Evolutionary conservation across 2,329 filamentous ascomycete species (phyloP), one percentile per base, ranked within the genome.

Genomic region (Balansia obtecta): DNA sequence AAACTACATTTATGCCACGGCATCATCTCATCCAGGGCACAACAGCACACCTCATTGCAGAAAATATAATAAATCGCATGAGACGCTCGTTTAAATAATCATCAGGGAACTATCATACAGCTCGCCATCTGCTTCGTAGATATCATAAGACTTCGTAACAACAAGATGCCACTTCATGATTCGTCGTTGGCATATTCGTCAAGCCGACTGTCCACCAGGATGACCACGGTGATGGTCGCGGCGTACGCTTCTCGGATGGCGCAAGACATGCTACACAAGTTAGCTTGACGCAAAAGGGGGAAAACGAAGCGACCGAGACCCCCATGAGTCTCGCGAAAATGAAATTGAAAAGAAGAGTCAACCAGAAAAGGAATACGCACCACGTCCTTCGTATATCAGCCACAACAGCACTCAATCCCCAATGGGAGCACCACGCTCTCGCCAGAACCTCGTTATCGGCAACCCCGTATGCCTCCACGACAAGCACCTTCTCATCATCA

Each of bases 211-310:
- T 83, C 77, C 39, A 83, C 71, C 50, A 88, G 66, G 50, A 89
- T 85, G 40, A 87, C 80, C 40, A 88, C 84, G 45, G 80, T 85
- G 49, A 88, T 64, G 37, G 82, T 82, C 15, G 82, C 83, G 2
- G 85, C 85, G 64, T 86, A 88, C 32, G 85, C 84, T 65, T 88
- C 85, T 53, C 85, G 73, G 52, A 88, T 81, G 10, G 83, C 82
- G 63, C 85, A 89, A 15, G 83, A 77, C 74, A 86, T 79, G 65
- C 82, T 81, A 50, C 27, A 54, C 56, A 58, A 60, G 48, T 57
- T 50, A 42, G 44, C 33, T n/a, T 49, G 39, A n/a, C 13, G 37
- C 32, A 32, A 30, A 38, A n/a, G 7, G 9, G 32, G 41, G 9
- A 51, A 45, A 33, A 40, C 4, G 20, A 45, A 45, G 16, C 8